A percentile compares a stretch with the other conserved stretches of the same genome.
phyloP scores from a whole-genome alignment of 208 protist species.

The Plasmodiophora brassicae region DNA sequence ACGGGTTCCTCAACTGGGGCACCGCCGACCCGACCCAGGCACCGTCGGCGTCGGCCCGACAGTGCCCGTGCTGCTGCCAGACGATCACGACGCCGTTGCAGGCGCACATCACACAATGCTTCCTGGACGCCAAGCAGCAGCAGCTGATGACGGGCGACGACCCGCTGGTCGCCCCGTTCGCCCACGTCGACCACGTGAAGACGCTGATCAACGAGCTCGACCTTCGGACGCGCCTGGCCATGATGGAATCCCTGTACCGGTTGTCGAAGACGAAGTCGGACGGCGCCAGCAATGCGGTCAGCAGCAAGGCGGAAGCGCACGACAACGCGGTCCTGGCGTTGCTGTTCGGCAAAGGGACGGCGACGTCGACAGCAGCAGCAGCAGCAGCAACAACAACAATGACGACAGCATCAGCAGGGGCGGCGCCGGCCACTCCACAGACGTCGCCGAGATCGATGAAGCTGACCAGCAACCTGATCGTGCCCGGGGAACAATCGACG shows the following conservation, averaged over 20 bases:
- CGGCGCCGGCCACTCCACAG: no score
- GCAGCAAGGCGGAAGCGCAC: constrained; percentile 16
- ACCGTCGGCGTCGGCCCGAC: neutral
- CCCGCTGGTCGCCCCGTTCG: neutral
- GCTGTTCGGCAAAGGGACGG: neutral
- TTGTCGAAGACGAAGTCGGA: neutral
- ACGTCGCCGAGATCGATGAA: no score
- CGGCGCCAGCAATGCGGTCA: neutral
- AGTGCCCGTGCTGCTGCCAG: constrained; percentile 4
- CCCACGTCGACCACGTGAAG: neutral
- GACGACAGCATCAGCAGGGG: no score
- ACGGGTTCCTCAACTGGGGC: constrained; percentile 32
- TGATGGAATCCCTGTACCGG: constrained; percentile 15
- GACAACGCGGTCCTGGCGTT: neutral
- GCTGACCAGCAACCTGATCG: no score
- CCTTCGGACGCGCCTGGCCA: constrained; percentile 5
- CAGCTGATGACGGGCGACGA: neutral
- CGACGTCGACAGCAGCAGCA: neutral
- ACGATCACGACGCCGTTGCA: neutral
- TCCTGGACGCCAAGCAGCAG: neutral
- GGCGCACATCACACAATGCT: neutral
- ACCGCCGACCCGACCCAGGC: neutral
- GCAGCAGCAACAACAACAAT: neutral
- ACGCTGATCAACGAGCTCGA: neutral
- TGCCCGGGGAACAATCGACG: neutral